phyloP scores from a whole-genome alignment of 2,329 filamentous ascomycete genomes.

The Acrocalymma vagum region DNA sequence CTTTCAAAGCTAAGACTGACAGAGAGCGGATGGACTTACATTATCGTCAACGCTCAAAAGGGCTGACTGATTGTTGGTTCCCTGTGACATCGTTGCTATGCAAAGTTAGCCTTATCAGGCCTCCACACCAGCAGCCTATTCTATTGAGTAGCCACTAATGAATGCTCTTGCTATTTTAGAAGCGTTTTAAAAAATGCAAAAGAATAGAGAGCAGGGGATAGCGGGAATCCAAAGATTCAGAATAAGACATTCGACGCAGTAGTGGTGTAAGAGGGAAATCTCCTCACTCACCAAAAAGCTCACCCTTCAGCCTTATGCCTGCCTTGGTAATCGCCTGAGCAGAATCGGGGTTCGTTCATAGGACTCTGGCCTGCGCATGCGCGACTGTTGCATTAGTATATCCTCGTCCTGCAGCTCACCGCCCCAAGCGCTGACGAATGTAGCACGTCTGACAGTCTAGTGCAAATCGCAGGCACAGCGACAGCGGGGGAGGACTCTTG shows the following conservation, averaged over 20 bases:
- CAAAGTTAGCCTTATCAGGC: slow-evolving; percentile 31
- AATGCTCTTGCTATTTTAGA: too few species aligned
- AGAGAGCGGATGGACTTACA: slow-evolving; percentile 14
- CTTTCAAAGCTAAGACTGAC: neutral
- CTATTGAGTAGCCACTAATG: too few species aligned
- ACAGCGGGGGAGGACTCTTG: slow-evolving; percentile 25
- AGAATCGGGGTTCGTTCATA: slow-evolving; percentile 21
- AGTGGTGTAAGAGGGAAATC: slow-evolving; percentile 10
- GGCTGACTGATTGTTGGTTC: slow-evolving; percentile 22
- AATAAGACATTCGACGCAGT: slow-evolving; percentile 7
- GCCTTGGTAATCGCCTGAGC: slow-evolving; percentile 25
- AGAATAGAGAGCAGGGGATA: too few species aligned
- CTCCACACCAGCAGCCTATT: too few species aligned
- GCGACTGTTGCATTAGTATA: slow-evolving; percentile 46
- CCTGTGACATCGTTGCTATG: slow-evolving; percentile 38
- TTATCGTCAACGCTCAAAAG: slow-evolving; percentile 13
- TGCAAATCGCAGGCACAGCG: slow-evolving; percentile 11
- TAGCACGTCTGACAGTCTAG: slow-evolving; percentile 21
- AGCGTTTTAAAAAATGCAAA: neutral
- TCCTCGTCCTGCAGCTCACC: slow-evolving; percentile 32
- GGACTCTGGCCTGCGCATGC: slow-evolving; percentile 26
- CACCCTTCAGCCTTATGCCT: slow-evolving; percentile 43
- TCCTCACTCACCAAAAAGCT: slow-evolving; percentile 22
- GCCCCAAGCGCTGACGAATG: slow-evolving; percentile 37
- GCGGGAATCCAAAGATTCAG: slow-evolving; percentile 4